A percentile compares a stretch with the other conserved stretches of the same genome.
phyloP scores from a whole-genome alignment of 768 basidiomycete species.

The Phallus indusiatus region DNA sequence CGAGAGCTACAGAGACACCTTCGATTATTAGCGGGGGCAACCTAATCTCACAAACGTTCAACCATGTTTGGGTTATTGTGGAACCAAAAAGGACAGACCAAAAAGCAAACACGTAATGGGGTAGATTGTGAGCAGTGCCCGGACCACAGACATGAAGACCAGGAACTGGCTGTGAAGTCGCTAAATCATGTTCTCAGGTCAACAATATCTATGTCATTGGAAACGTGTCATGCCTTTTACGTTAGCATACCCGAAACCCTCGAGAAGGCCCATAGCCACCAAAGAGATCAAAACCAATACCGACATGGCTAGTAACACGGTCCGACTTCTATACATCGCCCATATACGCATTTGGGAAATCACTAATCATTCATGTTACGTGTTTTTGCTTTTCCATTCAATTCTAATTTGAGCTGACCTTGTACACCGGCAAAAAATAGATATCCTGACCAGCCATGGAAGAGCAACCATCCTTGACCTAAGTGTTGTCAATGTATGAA shows the following conservation, averaged over 20 bases:
- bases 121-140: neutral
- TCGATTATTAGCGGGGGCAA: conserved; percentile 5
- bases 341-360: conserved; percentile 9
- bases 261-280: conserved; percentile 1
- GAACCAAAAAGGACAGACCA: neutral
- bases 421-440: conserved; percentile 7
- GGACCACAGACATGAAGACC: conserved; percentile 7
- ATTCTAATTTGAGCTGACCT: neutral
- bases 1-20: neutral
- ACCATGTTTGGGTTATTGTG: neutral
- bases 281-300: neutral
- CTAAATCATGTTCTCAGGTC: neutral
- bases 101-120: conserved; percentile 2
- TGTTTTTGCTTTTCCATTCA: no score
- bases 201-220: neutral
- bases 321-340: conserved; percentile 4
- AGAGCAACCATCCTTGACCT: conserved; percentile 6
- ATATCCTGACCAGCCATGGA: conserved; percentile 7
- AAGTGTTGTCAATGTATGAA: neutral
- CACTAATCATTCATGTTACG: neutral
- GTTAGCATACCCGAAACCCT: neutral
- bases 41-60: neutral
- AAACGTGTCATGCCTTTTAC: neutral
- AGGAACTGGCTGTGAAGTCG: neutral
- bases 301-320: neutral